phyloP scores from a whole-genome alignment of 2,329 filamentous ascomycete genomes.

The Aspergillus fumigatus region DNA sequence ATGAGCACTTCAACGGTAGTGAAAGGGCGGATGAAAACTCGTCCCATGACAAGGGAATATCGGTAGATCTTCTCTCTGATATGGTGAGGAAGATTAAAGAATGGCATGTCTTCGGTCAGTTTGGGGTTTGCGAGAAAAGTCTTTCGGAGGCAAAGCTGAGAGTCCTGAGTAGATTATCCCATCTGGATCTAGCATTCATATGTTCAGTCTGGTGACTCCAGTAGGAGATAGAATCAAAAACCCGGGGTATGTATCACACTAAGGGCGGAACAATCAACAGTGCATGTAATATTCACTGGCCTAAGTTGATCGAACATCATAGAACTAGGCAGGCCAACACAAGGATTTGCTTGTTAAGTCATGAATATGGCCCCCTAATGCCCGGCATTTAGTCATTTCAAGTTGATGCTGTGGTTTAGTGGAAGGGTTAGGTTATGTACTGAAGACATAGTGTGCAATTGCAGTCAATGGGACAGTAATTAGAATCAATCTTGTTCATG shows the following conservation, averaged over 20 bases:
- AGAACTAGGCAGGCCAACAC: neutral
- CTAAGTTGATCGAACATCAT: neutral
- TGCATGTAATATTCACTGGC: neutral
- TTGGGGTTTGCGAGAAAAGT: neutral
- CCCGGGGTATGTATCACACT: neutral
- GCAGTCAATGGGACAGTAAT: neutral
- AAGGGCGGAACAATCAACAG: neutral
- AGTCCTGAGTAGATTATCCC: no score
- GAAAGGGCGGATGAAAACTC: slow-evolving; percentile 17
- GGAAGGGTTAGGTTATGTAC: neutral
- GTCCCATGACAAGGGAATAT: slow-evolving; percentile 11
- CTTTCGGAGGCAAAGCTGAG: neutral
- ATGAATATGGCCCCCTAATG: neutral
- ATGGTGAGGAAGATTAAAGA: slow-evolving; percentile 14
- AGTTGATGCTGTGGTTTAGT: neutral
- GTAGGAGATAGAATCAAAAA: neutral
- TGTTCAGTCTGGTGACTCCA: neutral
- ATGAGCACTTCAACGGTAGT: slow-evolving; percentile 10
- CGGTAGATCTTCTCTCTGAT: slow-evolving; percentile 16
- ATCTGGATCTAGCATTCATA: neutral
- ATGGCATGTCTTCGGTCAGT: neutral
- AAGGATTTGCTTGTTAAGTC: neutral
- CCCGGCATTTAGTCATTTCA: neutral
- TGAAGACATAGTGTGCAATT: neutral
- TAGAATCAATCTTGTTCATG: neutral